Evolutionary conservation across 2,329 filamentous ascomycete genomes (phyloP), one percentile per base, ranked within the genome.

Genomic region (Trichophyton benhamiae): DNA sequence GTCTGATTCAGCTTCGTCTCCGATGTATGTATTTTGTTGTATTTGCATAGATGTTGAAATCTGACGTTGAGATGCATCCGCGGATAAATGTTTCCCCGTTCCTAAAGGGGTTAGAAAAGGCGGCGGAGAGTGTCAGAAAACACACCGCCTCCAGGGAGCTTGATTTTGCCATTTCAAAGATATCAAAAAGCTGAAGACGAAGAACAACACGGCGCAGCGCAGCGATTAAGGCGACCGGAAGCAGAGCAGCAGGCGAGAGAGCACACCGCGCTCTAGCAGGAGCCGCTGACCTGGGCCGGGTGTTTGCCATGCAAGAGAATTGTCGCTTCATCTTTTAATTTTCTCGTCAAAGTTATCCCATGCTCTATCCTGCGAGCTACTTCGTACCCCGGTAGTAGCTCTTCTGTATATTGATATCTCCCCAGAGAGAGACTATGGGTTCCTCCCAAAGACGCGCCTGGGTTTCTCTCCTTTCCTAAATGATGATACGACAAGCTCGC

Each of bases 141-240:
- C 49, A 53, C 49, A 53, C 49, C 49, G 49, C 49, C 49, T 53
- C 49, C 49, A 30, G 49, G 7, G 49, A 53, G 49, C 49, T 53
- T 53, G 49, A 53, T 53, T 53, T 53, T 53, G 49, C 49, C 49
- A 53, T 53, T 11, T 53, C 11, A 6, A n/a, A 33, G 17, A 53
- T 53, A 53, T 25, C 20, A 53, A 53, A 53, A 36, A 55, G 33
- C 2, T 11, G 27, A 52, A 15, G 20, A 30, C 11, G 13, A 25
- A 11, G 13, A 27, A 52, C 20, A 22, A 48, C 27, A 30, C 27
- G 20, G 20, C 8, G 33, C 33, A 38, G 11, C 33, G 7, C 8
- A 3, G 33, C 33, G 3, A 38, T 38, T 38, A 38, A 38, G 33
- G 33, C 9, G 33, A 13, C 33, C 3, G 20, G 8, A 52, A 15